Conservation (phyloP, 2,329 filamentous ascomycete genomes). For the Capronia americana region DNA sequence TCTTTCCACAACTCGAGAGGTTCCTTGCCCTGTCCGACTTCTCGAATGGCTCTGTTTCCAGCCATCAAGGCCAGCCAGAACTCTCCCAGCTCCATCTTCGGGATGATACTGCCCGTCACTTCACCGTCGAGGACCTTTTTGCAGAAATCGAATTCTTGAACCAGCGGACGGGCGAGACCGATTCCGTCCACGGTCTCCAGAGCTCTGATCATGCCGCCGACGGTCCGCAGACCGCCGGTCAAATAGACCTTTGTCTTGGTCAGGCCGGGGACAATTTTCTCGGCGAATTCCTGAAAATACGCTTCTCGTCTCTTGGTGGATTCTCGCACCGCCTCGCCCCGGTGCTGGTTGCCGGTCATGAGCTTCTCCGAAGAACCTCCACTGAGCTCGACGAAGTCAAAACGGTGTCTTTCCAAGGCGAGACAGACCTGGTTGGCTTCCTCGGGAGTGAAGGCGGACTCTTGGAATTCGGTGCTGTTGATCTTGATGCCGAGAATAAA, state of each 20-base stretch:
- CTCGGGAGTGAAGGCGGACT: constrained; percentile 51
- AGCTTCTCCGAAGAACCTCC: constrained; percentile 64
- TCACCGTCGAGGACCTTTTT: constrained; percentile 44
- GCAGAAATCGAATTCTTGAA: constrained; percentile 55
- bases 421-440: constrained; percentile 55
- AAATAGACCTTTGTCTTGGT: constrained; percentile 63
- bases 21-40: constrained; percentile 22
- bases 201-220: constrained; percentile 63
- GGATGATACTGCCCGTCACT: constrained; percentile 54
- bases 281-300: constrained; percentile 67
- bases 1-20: constrained; percentile 21
- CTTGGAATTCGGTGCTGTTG: constrained; percentile 65
- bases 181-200: constrained; percentile 65
- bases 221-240: constrained; percentile 64
- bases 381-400: constrained; percentile 62
- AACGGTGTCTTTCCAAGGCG: constrained; percentile 43
- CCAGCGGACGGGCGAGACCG: constrained; percentile 63
- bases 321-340: constrained; percentile 48
- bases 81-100: constrained; percentile 20
- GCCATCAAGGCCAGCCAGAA: constrained; percentile 26
- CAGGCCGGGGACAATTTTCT: constrained; percentile 57
- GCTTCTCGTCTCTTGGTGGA: constrained; percentile 63
- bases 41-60: constrained; percentile 23
- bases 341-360: constrained; percentile 46
- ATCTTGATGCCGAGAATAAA: constrained; percentile 64